Percentiles rank a stretch among this genome's conserved stretches.
Evolutionary conservation across 768 basidiomycete genomes (phyloP).

Genomic region (Macrolepiota albuminosa): DNA sequence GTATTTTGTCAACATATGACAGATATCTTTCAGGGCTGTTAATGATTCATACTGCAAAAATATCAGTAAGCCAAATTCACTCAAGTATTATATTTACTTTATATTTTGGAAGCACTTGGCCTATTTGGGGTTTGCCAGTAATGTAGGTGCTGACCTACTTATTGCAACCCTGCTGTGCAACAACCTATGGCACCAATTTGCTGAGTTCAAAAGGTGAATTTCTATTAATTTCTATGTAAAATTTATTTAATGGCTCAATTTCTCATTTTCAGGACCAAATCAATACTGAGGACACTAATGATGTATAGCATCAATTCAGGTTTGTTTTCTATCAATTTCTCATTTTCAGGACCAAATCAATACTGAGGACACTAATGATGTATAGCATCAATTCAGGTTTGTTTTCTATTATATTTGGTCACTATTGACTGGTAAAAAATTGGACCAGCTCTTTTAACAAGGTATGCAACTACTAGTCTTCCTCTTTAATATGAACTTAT

Average conservation of each 20-base stretch:
- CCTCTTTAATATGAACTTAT: not conserved
- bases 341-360: not conserved
- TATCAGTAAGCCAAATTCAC: not conserved
- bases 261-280: not conserved
- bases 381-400: not conserved
- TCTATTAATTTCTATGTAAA: not conserved
- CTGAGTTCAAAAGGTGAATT: not conserved
- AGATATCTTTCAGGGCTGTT: not conserved
- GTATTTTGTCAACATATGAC: not conserved
- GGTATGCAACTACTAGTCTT: not conserved
- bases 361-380: not conserved
- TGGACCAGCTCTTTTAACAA: not conserved
- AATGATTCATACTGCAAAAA: not conserved
- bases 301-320: too few relatives aligned
- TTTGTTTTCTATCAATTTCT: too few relatives aligned
- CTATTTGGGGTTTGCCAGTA: not conserved
- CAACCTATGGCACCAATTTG: not conserved
- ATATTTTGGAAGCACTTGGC: not conserved
- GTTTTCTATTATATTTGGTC: too few relatives aligned
- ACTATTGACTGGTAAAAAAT: not conserved
- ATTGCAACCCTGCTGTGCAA: not conserved
- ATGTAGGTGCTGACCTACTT: not conserved
- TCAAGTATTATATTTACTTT: too few relatives aligned
- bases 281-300: not conserved
- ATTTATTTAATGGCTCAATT: too few relatives aligned